Percentiles rank a stretch among this genome's conserved stretches.
Conservation (phyloP, 2,329 filamentous ascomycete genomes). For the Amesomyces nigricolor region DNA sequence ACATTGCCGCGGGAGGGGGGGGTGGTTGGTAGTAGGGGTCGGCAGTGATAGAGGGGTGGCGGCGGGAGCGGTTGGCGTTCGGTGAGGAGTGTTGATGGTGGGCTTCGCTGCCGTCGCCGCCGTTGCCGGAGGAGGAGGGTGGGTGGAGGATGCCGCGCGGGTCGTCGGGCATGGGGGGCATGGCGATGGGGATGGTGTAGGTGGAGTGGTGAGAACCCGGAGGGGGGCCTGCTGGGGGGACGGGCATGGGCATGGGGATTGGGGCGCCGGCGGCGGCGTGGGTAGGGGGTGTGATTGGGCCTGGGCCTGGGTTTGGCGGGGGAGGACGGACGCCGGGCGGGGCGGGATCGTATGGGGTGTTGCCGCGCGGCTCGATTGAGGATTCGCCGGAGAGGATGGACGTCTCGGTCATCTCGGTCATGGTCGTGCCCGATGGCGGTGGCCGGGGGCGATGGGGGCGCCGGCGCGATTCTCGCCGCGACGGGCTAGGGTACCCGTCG, state of each 20-base stretch:
- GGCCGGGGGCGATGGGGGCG: slow-evolving; percentile 25
- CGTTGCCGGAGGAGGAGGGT: slow-evolving; percentile 12
- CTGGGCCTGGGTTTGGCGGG: slow-evolving; percentile 3
- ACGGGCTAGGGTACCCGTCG: slow-evolving; percentile 54
- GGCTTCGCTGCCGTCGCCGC: slow-evolving; percentile 39
- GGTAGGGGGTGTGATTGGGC: slow-evolving; percentile 7
- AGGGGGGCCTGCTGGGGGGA: slow-evolving; percentile 28
- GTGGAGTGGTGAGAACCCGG: slow-evolving; percentile 34
- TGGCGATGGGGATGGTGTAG: slow-evolving; percentile 35
- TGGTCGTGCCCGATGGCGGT: slow-evolving; percentile 21
- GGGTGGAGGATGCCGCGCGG: slow-evolving; percentile 41
- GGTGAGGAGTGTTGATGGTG: slow-evolving; percentile 33
- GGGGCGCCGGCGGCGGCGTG: slow-evolving; percentile 13
- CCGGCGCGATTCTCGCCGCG: slow-evolving; percentile 35
- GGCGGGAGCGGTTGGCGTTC: slow-evolving; percentile 33
- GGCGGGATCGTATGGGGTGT: slow-evolving; percentile 30
- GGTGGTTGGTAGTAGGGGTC: no score
- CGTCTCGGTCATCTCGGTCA: slow-evolving; percentile 13
- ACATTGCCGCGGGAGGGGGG: no score
- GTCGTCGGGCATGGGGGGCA: slow-evolving; percentile 53
- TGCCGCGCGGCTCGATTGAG: slow-evolving; percentile 34
- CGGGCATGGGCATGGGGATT: slow-evolving; percentile 7
- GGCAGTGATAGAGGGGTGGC: slow-evolving; percentile 17
- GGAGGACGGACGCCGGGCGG: slow-evolving; percentile 24
- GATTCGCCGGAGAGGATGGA: slow-evolving; percentile 33